A percentile compares a stretch with the other conserved stretches of the same genome.
These are phyloP conservation scores for Exobasidium rhododendri DNA, from an alignment of 1,284 basidiomycete species.

Conservation along the genomic window DNA sequence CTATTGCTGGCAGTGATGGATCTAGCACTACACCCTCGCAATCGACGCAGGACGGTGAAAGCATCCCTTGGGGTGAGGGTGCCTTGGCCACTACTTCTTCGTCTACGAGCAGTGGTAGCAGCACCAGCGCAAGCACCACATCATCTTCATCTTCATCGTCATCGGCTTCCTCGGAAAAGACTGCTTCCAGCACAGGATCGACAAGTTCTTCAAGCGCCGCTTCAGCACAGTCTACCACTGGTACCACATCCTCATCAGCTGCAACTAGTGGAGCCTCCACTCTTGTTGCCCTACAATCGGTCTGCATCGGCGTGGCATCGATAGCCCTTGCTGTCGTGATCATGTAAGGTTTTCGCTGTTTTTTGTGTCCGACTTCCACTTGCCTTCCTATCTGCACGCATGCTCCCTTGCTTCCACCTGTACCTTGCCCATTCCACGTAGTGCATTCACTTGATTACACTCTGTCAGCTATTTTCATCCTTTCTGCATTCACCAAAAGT, in stretches of 20 bases:
- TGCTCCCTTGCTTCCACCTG: neutral
- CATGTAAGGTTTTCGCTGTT: neutral
- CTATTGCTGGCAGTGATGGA: slow-evolving; percentile 65
- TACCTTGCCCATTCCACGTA: neutral
- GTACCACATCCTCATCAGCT: neutral
- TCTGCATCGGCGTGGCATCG: neutral
- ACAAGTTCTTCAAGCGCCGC: neutral
- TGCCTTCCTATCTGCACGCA: neutral
- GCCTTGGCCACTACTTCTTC: slow-evolving; percentile 58
- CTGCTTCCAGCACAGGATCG: neutral
- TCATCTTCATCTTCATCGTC: neutral
- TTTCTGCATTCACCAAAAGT: slow-evolving; percentile 3
- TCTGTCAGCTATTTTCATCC: neutral
- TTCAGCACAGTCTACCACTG: neutral
- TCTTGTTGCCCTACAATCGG: neutral
- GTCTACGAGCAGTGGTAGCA: no score
- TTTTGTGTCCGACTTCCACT: neutral
- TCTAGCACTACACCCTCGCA: slow-evolving; percentile 59
- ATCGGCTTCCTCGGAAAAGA: neutral
- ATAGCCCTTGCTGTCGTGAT: neutral
- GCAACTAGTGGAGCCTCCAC: neutral
- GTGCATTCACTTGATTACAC: neutral
- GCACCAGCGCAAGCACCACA: neutral
- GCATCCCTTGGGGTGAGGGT: slow-evolving; percentile 71
- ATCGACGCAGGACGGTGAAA: slow-evolving; percentile 61